Evolutionary conservation across 1,284 basidiomycete species (phyloP), one percentile per base, ranked within the genome.

Genomic region (Leccinum colubrinum): DNA sequence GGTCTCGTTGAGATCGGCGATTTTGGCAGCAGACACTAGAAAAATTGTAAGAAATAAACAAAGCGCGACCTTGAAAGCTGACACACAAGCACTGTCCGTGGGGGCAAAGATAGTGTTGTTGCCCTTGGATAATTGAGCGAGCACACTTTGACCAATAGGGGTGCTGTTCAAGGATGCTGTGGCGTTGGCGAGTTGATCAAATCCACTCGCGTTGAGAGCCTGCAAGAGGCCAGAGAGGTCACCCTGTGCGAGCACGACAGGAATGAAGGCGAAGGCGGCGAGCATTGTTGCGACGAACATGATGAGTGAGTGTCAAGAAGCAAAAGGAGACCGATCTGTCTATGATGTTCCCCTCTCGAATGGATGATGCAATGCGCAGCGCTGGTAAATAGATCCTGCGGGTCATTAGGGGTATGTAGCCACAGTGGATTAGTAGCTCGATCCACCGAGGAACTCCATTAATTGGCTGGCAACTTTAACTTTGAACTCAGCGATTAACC

Each of bases 81-180:
- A 72, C 77, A 62, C 65, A 84, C 82, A 76, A 11, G 84, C 83
- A 4, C 70, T 65, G 65, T 86, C 80, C 56, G 73, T 77, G 1
- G 84, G 83, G 0, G 79, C 81, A 67, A 85, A 85, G 1, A 86
- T 61, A 0, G 80, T 78, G 62, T 74, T 80, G 25, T 77, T 55
- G 73, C 78, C 60, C 64, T 76, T 3, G 14, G 76, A 74, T 27
- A 86, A 70, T 54, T 76, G 66, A 4, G 69, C 61, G 22, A 87
- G 72, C 9, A 87, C 66, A n/a, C 70, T 65, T 62, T 77, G 73
- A 3, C 84, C 87, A 3, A 66, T 68, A 5, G 71, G 53, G 9
- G 81, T 83, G 15, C 72, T 63, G 59, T 84, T 84, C 65, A 83
- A 67, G 37, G 67, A 66, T 6, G 66, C 56, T 0, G 77, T 74